Percentiles rank a stretch among this genome's conserved stretches.
Evolutionary conservation across 2,329 filamentous ascomycete species (phyloP).

Genomic region (Pseudogymnoascus sp.): DNA sequence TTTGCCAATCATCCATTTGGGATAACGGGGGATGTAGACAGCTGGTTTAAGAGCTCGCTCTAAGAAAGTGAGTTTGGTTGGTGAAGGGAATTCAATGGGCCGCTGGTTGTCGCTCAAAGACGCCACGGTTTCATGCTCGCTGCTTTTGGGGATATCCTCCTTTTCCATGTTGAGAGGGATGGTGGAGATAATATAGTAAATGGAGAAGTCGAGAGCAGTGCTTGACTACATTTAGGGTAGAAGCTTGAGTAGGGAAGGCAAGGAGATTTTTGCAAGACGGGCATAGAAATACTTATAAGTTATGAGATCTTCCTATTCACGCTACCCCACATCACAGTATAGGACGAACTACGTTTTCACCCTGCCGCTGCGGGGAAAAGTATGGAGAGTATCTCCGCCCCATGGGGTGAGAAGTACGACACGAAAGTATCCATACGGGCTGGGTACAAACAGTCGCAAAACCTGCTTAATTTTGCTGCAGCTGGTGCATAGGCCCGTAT

Average conservation of each 20-base stretch:
- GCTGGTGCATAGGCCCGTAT: not conserved
- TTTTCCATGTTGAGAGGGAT: not conserved
- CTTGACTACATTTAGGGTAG: not conserved
- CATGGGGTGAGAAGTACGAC: not conserved
- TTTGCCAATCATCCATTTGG: constrained; percentile 29
- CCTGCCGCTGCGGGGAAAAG: not conserved
- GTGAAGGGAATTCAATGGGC: not conserved
- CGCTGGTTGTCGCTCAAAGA: not conserved
- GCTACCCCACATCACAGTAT: not conserved
- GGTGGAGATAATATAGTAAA: not conserved
- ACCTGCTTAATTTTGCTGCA: not conserved
- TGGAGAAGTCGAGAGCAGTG: not conserved
- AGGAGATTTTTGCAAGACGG: not conserved
- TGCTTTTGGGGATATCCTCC: not conserved
- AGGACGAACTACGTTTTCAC: not conserved
- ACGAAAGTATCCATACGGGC: not conserved
- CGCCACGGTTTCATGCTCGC: not conserved
- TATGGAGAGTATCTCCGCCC: not conserved
- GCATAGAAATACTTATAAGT: not conserved
- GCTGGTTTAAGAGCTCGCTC: constrained; percentile 29
- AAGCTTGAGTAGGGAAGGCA: not conserved
- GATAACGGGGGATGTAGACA: constrained; percentile 32
- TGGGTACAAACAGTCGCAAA: not conserved
- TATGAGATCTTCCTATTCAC: not conserved
- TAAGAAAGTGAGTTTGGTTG: not conserved